Conservation (phyloP, 1,284 basidiomycete genomes). For the Laetiporus sulphureus region DNA sequence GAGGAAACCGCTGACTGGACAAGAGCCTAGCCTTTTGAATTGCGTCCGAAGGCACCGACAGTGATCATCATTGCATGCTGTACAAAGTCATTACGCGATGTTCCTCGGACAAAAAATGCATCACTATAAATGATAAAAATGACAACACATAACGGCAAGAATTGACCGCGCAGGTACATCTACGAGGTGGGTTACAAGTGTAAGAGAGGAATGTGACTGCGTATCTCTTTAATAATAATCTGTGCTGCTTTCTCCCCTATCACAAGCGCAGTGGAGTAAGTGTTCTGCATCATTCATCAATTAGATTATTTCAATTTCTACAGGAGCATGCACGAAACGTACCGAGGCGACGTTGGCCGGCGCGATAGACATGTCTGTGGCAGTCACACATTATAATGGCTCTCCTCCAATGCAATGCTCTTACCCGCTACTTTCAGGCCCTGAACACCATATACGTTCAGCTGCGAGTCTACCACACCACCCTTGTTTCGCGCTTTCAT, state of each 20-base stretch:
- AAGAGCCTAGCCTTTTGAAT: no score
- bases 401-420: background rate
- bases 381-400: background rate
- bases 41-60: no score
- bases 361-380: constrained; percentile 51
- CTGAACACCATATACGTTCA: constrained; percentile 66
- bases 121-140: no score
- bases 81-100: no score
- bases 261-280: constrained; percentile 60
- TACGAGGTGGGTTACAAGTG: no score
- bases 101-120: no score
- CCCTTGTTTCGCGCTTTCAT: constrained; percentile 70
- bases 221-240: constrained; percentile 53
- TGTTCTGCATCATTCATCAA: constrained; percentile 35
- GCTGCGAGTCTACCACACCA: constrained; percentile 64
- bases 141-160: no score
- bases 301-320: background rate
- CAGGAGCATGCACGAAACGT: constrained; percentile 6
- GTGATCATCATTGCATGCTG: no score
- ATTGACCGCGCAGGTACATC: no score
- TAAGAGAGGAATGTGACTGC: no score
- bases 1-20: no score
- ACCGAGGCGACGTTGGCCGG: constrained; percentile 35
- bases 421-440: constrained; percentile 52
- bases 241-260: constrained; percentile 63